Percentiles rank a stretch among this genome's conserved stretches.
Conservation (phyloP, 768 basidiomycete species). For the Tulasnella sp. region DNA sequence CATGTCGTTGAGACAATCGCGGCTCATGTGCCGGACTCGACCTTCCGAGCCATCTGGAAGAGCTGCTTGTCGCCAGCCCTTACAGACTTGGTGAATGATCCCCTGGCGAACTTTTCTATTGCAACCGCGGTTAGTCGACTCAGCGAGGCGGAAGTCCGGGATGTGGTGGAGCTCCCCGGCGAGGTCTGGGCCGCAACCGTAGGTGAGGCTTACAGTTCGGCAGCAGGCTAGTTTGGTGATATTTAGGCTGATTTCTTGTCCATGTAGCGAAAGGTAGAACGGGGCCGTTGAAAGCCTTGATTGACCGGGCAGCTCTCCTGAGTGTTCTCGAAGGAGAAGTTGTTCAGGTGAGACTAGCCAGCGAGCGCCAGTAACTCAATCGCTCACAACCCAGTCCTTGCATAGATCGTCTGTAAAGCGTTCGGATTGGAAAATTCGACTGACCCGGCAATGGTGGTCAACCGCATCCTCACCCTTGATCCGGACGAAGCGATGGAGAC, state of each 20-base stretch:
- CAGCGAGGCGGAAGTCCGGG: constrained; percentile 46
- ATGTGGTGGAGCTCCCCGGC: constrained; percentile 39
- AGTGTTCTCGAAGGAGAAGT: constrained; percentile 43
- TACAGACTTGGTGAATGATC: constrained; percentile 66
- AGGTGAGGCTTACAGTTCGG: background rate
- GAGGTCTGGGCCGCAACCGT: background rate
- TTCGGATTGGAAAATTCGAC: constrained; percentile 48
- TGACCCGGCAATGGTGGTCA: constrained; percentile 50
- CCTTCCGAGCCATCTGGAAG: constrained; percentile 65
- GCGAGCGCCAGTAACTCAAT: background rate
- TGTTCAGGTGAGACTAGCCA: constrained; percentile 43
- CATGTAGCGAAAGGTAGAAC: constrained; percentile 37
- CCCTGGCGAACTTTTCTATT: constrained; percentile 90
- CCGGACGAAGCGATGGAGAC: constrained; percentile 38
- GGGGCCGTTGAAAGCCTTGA: constrained; percentile 66
- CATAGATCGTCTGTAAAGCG: constrained; percentile 51
- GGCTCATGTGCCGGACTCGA: constrained; percentile 46
- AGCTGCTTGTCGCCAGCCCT: constrained; percentile 70
- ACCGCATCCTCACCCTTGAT: constrained; percentile 55
- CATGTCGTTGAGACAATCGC: constrained; percentile 83
- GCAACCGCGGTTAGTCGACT: constrained; percentile 66
- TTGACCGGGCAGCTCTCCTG: constrained; percentile 57
- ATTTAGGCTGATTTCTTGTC: background rate
- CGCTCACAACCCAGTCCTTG: background rate
- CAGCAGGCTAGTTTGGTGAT: background rate